A percentile compares a stretch with the other conserved stretches of the same genome.
These are phyloP conservation scores for Eucalyptus paniculata DNA, from an alignment of 345 rosid genomes.

Conservation along the genomic window DNA sequence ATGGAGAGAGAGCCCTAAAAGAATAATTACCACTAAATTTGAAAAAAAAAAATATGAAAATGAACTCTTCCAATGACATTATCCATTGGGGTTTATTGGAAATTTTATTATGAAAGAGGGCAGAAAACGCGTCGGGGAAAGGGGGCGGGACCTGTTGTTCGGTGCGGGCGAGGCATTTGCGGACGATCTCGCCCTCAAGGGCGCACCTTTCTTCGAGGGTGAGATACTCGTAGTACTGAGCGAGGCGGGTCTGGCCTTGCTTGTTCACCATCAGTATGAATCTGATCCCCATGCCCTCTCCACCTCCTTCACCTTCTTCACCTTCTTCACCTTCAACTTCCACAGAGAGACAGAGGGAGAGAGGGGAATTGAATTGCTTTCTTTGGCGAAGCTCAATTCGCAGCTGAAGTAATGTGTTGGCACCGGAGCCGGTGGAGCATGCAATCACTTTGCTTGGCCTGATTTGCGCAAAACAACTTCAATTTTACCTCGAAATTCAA, in stretches of 20 bases:
- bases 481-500: no score
- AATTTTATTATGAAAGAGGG: not conserved
- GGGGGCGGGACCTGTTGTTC: slow-evolving; percentile 62
- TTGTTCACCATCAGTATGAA: slow-evolving; percentile 98
- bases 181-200: slow-evolving; percentile 97
- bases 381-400: not conserved
- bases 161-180: slow-evolving; percentile 95
- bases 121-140: no score
- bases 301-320: not conserved
- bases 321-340: not conserved
- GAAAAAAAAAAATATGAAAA: not conserved
- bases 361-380: not conserved
- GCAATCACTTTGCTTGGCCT: not conserved
- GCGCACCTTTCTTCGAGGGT: slow-evolving; percentile 96
- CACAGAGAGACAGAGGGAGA: not conserved
- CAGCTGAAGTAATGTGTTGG: no score
- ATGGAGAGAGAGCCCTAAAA: not conserved
- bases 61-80: not conserved
- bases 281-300: slow-evolving; percentile 63
- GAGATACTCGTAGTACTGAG: slow-evolving; percentile 97
- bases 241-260: slow-evolving; percentile 96
- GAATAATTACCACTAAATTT: not conserved
- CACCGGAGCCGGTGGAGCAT: no score
- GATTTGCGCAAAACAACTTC: not conserved
- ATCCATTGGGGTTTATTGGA: not conserved